Evolutionary conservation across 768 basidiomycete species (phyloP).

Genomic region (Clitopilus hobsonii): DNA sequence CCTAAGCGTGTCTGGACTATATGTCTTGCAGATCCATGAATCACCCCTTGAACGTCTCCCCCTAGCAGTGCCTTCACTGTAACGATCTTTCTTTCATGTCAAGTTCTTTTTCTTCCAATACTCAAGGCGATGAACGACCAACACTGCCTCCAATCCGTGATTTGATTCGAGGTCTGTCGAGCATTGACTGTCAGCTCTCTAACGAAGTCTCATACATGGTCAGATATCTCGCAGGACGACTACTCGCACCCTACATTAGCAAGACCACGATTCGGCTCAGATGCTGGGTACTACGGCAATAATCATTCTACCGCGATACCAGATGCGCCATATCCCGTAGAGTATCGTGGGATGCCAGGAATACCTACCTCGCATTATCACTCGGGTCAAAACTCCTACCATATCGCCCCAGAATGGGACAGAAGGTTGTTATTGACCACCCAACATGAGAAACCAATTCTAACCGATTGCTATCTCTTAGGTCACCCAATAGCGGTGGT

Average conservation of each 20-base stretch:
- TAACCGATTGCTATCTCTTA: background rate
- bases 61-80: background rate
- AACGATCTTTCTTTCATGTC: background rate
- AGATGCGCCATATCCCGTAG: background rate
- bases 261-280: conserved; percentile 29
- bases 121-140: conserved; percentile 36
- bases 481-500: background rate
- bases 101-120: conserved; percentile 11
- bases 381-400: background rate
- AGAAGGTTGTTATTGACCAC: background rate
- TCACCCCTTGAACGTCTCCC: conserved; percentile 1
- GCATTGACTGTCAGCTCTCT: background rate
- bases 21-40: conserved; percentile 1
- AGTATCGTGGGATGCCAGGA: background rate
- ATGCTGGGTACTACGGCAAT: background rate
- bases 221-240: conserved; percentile 11
- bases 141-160: conserved; percentile 71
- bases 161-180: conserved; percentile 51
- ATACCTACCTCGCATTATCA: background rate
- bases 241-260: conserved; percentile 37
- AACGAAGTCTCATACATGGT: background rate
- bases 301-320: background rate
- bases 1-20: conserved; percentile 1
- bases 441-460: background rate
- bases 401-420: background rate